Percentiles rank a stretch among this genome's conserved stretches.
phyloP scores from a whole-genome alignment of 345 rosid species.

The Physaria fendleri region DNA sequence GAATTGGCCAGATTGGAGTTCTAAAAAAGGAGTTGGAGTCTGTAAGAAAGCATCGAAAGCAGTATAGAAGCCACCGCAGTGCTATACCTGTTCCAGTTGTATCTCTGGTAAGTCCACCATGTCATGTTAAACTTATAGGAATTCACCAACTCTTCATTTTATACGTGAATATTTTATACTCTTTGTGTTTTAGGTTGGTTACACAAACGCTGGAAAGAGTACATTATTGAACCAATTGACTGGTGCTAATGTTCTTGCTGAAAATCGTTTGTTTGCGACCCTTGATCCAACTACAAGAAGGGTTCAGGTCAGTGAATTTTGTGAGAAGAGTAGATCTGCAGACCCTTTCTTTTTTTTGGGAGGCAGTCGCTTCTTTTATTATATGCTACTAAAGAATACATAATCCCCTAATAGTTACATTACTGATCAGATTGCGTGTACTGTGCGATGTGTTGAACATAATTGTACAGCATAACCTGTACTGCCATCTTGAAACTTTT shows the following conservation, averaged over 20 bases:
- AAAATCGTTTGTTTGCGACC: slow-evolving; percentile 82
- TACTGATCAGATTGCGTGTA: not conserved
- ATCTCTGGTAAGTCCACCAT: slow-evolving; percentile 55
- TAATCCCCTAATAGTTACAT: not conserved
- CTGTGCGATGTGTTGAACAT: not conserved
- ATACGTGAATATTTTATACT: not conserved
- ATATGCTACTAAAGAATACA: not conserved
- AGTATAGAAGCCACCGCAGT: slow-evolving; percentile 64
- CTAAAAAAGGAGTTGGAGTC: slow-evolving; percentile 88
- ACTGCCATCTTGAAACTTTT: not conserved
- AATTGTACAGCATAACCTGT: not conserved
- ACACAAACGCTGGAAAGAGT: slow-evolving; percentile 98
- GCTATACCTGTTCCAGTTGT: slow-evolving; percentile 93
- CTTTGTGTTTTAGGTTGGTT: slow-evolving; percentile 61
- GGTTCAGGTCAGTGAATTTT: slow-evolving; percentile 62
- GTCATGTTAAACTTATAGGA: not conserved
- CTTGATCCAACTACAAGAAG: slow-evolving; percentile 98
- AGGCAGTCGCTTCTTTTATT: not conserved
- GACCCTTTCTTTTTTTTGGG: not conserved
- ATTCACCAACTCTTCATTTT: not conserved
- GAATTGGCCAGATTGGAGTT: slow-evolving; percentile 60
- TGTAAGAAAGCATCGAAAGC: slow-evolving; percentile 89
- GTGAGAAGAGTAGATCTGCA: not conserved
- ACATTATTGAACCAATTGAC: slow-evolving; percentile 80
- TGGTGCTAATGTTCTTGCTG: slow-evolving; percentile 92